These are phyloP conservation scores for Silene noctiflora DNA, from an alignment of 179 eudicot genomes.

Conservation along the genomic window DNA sequence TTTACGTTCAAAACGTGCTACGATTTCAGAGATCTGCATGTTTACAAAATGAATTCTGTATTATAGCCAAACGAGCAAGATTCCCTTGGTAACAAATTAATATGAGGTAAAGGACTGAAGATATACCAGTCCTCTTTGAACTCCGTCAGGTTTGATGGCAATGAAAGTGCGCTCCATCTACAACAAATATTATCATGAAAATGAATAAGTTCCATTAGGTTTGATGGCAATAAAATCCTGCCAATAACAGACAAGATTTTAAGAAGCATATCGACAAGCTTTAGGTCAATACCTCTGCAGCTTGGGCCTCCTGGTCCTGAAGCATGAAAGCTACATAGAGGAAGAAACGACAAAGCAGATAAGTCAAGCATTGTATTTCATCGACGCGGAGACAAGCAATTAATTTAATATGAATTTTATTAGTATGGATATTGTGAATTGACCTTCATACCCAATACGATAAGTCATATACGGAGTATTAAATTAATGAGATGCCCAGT, in stretches of 20 bases:
- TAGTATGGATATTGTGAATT: too few relatives aligned
- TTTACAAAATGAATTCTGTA: not conserved
- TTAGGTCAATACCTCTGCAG: slow-evolving; percentile 65
- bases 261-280: slow-evolving; percentile 13
- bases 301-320: slow-evolving; percentile 83
- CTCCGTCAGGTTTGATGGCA: slow-evolving; percentile 99
- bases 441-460: too few relatives aligned
- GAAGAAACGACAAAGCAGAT: slow-evolving; percentile 6
- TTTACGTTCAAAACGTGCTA: slow-evolving; percentile 92
- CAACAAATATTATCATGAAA: slow-evolving; percentile 4
- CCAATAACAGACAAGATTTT: not conserved
- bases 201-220: too few relatives aligned
- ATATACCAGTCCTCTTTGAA: slow-evolving; percentile 83
- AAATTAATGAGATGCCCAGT: not conserved
- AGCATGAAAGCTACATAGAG: slow-evolving; percentile 70
- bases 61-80: not conserved
- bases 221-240: not conserved
- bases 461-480: not conserved
- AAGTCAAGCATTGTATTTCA: slow-evolving; percentile 4
- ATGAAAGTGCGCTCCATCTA: slow-evolving; percentile 96
- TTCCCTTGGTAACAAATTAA: not conserved
- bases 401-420: too few relatives aligned
- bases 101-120: not conserved
- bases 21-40: slow-evolving; percentile 83
- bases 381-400: not conserved